Conservation (phyloP, 2,329 filamentous ascomycete species). For the Chrysosporium queenslandicum region DNA sequence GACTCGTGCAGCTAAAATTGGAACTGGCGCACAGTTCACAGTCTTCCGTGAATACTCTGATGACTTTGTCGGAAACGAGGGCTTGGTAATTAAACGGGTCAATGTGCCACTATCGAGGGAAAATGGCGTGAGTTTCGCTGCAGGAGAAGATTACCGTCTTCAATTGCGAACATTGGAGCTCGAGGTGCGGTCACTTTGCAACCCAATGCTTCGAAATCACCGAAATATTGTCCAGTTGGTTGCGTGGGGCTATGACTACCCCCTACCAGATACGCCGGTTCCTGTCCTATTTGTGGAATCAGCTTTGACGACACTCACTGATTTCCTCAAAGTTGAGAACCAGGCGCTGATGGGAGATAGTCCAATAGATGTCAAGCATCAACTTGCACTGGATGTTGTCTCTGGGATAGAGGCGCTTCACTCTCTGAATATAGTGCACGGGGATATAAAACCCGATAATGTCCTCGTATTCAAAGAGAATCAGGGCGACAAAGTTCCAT, state of each 20-base stretch:
- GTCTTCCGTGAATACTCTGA: slow-evolving; percentile 20
- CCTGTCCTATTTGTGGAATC: slow-evolving; percentile 25
- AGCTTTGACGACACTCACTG: slow-evolving; percentile 22
- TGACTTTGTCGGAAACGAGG: slow-evolving; percentile 17
- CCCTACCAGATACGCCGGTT: slow-evolving; percentile 21
- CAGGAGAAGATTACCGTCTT: slow-evolving; percentile 21
- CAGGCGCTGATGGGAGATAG: slow-evolving; percentile 10
- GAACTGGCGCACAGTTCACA: slow-evolving; percentile 23
- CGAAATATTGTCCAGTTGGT: slow-evolving; percentile 22
- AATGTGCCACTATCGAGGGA: slow-evolving; percentile 21
- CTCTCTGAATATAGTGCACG: slow-evolving; percentile 22
- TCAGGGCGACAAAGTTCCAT: slow-evolving; percentile 18
- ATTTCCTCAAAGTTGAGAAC: slow-evolving; percentile 18
- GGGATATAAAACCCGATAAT: slow-evolving; percentile 26
- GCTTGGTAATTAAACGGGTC: slow-evolving; percentile 24
- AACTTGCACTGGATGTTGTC: slow-evolving; percentile 21
- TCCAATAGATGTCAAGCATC: slow-evolving; percentile 18
- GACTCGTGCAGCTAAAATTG: slow-evolving; percentile 21
- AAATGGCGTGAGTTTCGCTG: slow-evolving; percentile 18
- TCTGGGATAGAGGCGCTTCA: slow-evolving; percentile 23
- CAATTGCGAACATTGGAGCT: slow-evolving; percentile 22
- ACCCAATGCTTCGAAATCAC: slow-evolving; percentile 22
- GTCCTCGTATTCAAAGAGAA: slow-evolving; percentile 22
- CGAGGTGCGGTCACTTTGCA: slow-evolving; percentile 23
- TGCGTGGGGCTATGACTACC: slow-evolving; percentile 25